These are phyloP conservation scores for Rhododendron mucronatum DNA, from an alignment of 148 eudicot species.

Conservation along the genomic window DNA sequence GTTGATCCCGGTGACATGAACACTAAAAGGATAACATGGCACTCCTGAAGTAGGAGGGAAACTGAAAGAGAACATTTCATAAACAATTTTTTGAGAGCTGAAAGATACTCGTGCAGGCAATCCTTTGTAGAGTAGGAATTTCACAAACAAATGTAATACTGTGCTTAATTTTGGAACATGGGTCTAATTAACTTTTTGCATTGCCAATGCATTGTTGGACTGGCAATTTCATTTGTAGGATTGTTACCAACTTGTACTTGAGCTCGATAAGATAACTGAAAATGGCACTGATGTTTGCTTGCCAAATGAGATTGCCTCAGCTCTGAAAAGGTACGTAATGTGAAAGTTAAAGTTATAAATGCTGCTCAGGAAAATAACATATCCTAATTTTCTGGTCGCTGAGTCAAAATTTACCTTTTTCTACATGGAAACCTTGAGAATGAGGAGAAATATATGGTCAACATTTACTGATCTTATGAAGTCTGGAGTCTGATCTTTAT, in stretches of 20 bases:
- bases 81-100: not conserved
- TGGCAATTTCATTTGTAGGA: slow-evolving; percentile 6
- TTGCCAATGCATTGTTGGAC: not conserved
- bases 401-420: not conserved
- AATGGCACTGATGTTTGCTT: slow-evolving; percentile 5
- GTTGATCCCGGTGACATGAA: not conserved
- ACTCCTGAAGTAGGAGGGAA: not conserved
- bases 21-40: not conserved
- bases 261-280: slow-evolving; percentile 14
- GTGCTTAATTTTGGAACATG: not conserved
- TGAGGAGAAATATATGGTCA: not conserved
- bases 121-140: not conserved
- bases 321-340: slow-evolving; percentile 8
- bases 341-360: not conserved
- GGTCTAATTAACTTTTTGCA: not conserved
- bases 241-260: slow-evolving; percentile 19
- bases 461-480: not conserved
- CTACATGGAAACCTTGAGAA: not conserved
- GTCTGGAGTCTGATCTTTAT: not conserved
- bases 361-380: not conserved
- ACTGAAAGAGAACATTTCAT: not conserved
- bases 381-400: not conserved
- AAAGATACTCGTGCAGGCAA: not conserved
- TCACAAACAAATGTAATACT: not conserved
- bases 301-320: slow-evolving; percentile 10